Conservation (phyloP, 1,284 basidiomycete species). For the Apiotrichum gracile region DNA sequence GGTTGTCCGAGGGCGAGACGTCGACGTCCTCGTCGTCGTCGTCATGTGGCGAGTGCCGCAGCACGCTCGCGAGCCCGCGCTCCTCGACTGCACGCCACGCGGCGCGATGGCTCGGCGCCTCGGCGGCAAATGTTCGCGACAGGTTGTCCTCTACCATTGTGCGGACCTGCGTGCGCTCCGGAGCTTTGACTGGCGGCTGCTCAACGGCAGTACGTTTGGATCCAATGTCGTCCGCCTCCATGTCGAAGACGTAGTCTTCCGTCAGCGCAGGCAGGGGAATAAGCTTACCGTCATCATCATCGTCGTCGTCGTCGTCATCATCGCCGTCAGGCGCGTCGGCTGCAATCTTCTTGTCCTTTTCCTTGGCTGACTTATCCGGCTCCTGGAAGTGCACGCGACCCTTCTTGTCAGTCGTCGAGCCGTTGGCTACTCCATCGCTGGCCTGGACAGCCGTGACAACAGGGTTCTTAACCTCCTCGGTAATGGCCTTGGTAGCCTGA, state of each 20-base stretch:
- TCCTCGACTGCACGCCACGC: slow-evolving; percentile 36
- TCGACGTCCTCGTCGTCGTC: slow-evolving; percentile 20
- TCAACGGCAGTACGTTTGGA: not conserved
- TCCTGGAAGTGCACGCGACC: slow-evolving; percentile 9
- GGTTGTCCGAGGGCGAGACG: slow-evolving; percentile 1
- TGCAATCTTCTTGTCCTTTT: slow-evolving; percentile 4
- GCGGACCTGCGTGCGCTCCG: slow-evolving; percentile 13
- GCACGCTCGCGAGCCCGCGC: slow-evolving; percentile 16
- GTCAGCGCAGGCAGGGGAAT: not conserved
- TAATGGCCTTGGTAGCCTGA: slow-evolving; percentile 14
- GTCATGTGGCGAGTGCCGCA: slow-evolving; percentile 5
- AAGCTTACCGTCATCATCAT: slow-evolving; percentile 23
- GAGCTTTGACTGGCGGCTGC: slow-evolving; percentile 2
- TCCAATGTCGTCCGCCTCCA: slow-evolving; percentile 35
- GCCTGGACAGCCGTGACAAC: slow-evolving; percentile 3
- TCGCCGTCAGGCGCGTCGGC: not conserved
- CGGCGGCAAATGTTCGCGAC: slow-evolving; percentile 41
- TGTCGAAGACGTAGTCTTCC: slow-evolving; percentile 45
- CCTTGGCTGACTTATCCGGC: slow-evolving; percentile 7
- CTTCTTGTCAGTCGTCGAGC: not conserved
- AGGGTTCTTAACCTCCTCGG: slow-evolving; percentile 13
- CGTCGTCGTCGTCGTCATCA: slow-evolving; percentile 11
- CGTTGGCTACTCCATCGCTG: not conserved
- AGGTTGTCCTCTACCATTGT: slow-evolving; percentile 42
- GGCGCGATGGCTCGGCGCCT: slow-evolving; percentile 43